These are phyloP conservation scores for Juglanconis sp. DNA, from an alignment of 2,329 filamentous ascomycete genomes.

Conservation along the genomic window DNA sequence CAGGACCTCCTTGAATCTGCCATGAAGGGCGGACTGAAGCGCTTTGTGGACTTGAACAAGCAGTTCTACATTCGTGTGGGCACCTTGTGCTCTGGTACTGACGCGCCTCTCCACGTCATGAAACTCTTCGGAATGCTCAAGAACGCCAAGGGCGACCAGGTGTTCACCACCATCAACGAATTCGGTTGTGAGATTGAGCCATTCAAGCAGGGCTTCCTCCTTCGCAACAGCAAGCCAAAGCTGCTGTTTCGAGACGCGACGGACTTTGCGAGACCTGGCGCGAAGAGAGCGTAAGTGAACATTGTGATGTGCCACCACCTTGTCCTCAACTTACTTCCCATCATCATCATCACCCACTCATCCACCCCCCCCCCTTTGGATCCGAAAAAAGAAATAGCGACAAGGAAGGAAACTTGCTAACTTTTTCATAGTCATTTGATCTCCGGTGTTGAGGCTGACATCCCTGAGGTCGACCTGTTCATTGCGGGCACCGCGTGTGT, in stretches of 20 bases:
- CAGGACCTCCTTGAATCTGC: not conserved
- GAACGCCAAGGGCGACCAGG: constrained; percentile 1
- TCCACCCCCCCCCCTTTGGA: not conserved
- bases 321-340: not conserved
- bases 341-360: not conserved
- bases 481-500: constrained; percentile 74
- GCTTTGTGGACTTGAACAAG: not conserved
- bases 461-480: constrained; percentile 60
- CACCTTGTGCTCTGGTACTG: constrained; percentile 77
- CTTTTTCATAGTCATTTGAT: constrained; percentile 5
- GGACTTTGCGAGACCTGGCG: constrained; percentile 44
- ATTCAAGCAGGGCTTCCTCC: constrained; percentile 63
- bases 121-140: constrained; percentile 14
- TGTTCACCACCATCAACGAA: constrained; percentile 32
- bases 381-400: not conserved
- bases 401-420: constrained; percentile 9
- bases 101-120: constrained; percentile 64
- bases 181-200: constrained; percentile 64
- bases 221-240: constrained; percentile 52
- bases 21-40: not conserved
- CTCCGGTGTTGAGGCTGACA: constrained; percentile 24
- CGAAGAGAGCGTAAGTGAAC: constrained; percentile 41
- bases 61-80: constrained; percentile 40
- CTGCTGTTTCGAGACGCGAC: constrained; percentile 58
- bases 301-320: not conserved